Evolutionary conservation across 2,329 filamentous ascomycete species (phyloP).

Genomic region (Torrubiellomyces zombiae): DNA sequence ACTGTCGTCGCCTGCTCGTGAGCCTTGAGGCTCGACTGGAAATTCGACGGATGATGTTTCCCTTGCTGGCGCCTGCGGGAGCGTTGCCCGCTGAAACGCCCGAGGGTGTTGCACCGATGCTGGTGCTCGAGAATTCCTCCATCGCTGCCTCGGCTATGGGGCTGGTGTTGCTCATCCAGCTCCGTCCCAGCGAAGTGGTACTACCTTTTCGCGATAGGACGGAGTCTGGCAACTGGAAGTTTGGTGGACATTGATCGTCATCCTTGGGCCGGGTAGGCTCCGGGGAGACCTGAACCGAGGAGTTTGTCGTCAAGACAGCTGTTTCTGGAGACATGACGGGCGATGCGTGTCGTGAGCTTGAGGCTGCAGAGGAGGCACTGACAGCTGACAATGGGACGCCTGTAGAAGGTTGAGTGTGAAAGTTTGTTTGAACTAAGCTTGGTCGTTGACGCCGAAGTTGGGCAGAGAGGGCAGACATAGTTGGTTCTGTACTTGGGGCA

Average conservation of each 20-base stretch:
- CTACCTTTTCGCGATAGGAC: conserved; percentile 44
- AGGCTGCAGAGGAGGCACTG: conserved; percentile 38
- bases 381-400: conserved; percentile 32
- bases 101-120: conserved; percentile 2
- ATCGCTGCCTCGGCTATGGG: conserved; percentile 29
- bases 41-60: conserved; percentile 58
- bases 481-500: conserved; percentile 13
- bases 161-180: conserved; percentile 36
- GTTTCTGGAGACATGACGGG: conserved; percentile 40
- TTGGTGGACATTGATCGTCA: conserved; percentile 31
- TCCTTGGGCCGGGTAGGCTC: conserved; percentile 41
- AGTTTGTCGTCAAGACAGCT: conserved; percentile 36
- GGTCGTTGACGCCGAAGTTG: conserved; percentile 26
- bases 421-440: conserved; percentile 29
- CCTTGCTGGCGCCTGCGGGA: conserved; percentile 13
- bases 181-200: conserved; percentile 46
- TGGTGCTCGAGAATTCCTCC: conserved; percentile 7
- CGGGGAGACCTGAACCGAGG: conserved; percentile 50
- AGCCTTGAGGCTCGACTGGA: conserved; percentile 64
- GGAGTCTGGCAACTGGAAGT: conserved; percentile 60
- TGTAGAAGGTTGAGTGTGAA: conserved; percentile 10
- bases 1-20: conserved; percentile 53
- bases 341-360: conserved; percentile 37
- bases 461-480: conserved; percentile 25
- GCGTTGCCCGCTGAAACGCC: conserved; percentile 1